phyloP scores from a whole-genome alignment of 2,329 filamentous ascomycete species.

The Stemphylium vesicarium region DNA sequence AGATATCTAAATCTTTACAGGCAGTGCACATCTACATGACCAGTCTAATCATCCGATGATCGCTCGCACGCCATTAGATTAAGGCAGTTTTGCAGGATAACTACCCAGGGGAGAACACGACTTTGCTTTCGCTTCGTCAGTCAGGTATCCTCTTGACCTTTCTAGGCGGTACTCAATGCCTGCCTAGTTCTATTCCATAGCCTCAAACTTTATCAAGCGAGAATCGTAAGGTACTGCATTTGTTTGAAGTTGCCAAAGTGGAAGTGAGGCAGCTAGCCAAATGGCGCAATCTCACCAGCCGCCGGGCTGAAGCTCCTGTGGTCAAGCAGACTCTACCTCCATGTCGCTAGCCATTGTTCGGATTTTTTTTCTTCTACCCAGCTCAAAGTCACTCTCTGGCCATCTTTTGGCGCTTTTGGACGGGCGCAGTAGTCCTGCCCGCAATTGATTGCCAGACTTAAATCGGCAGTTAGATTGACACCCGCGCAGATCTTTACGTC shows the following conservation, averaged over 20 bases:
- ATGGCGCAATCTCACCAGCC: neutral
- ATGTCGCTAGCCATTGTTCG: neutral
- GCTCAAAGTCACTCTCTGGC: too few relatives aligned
- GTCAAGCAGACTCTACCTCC: neutral
- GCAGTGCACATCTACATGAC: too few relatives aligned
- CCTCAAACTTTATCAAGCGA: neutral
- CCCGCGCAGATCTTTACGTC: neutral
- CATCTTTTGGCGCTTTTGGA: too few relatives aligned
- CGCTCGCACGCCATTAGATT: too few relatives aligned
- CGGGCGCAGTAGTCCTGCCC: too few relatives aligned
- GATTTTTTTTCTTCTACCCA: too few relatives aligned
- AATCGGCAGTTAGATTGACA: neutral
- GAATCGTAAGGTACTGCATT: neutral
- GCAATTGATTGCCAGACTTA: neutral
- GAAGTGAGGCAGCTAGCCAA: slow-evolving; percentile 1
- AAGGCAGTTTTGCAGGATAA: too few relatives aligned
- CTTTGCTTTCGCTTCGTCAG: too few relatives aligned
- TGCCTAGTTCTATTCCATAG: neutral
- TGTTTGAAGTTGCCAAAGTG: neutral
- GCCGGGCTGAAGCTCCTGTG: neutral
- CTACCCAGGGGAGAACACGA: too few relatives aligned
- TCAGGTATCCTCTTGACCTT: too few relatives aligned
- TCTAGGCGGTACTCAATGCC: neutral
- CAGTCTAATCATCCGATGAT: too few relatives aligned
- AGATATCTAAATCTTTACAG: too few relatives aligned